Conservation (phyloP, 148 eudicot species). For the Camellia sinensis region DNA sequence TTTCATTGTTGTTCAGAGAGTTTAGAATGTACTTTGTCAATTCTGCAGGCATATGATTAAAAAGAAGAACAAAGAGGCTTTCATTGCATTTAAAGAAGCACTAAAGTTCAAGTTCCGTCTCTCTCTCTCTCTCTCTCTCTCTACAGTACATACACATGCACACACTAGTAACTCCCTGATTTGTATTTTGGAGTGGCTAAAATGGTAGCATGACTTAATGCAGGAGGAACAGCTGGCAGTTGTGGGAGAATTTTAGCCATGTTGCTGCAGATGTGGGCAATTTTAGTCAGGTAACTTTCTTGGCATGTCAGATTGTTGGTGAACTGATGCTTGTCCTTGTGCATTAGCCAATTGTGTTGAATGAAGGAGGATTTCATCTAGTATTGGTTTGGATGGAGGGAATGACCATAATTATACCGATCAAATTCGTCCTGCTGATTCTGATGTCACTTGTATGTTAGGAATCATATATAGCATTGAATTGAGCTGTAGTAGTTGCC, state of each 20-base stretch:
- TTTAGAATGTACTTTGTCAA: not conserved
- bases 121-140: conserved; percentile 17
- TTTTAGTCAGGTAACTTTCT: conserved; percentile 49
- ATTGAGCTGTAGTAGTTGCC: not conserved
- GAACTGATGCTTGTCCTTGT: not conserved
- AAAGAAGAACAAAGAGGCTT: conserved; percentile 68
- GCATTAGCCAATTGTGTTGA: not conserved
- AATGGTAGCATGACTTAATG: conserved; percentile 10
- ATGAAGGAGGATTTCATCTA: too few species aligned
- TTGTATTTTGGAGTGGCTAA: not conserved
- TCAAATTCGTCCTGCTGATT: conserved; percentile 11
- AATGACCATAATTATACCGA: conserved; percentile 19
- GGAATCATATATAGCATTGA: not conserved
- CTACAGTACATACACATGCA: not conserved
- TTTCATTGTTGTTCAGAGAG: not conserved
- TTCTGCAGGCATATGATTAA: conserved; percentile 73
- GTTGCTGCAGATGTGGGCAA: conserved; percentile 87
- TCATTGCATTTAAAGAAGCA: conserved; percentile 86
- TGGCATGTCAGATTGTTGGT: conserved; percentile 6
- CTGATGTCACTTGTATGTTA: conserved; percentile 9
- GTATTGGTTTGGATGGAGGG: too few species aligned
- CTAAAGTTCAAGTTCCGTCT: conserved; percentile 65
- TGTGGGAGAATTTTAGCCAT: conserved; percentile 91
- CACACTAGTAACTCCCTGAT: not conserved
- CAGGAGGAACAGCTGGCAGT: conserved; percentile 94